A percentile compares a stretch with the other conserved stretches of the same genome.
Conservation (phyloP, 2,329 filamentous ascomycete species). For the Aspergillus fumigatiaffinis region DNA sequence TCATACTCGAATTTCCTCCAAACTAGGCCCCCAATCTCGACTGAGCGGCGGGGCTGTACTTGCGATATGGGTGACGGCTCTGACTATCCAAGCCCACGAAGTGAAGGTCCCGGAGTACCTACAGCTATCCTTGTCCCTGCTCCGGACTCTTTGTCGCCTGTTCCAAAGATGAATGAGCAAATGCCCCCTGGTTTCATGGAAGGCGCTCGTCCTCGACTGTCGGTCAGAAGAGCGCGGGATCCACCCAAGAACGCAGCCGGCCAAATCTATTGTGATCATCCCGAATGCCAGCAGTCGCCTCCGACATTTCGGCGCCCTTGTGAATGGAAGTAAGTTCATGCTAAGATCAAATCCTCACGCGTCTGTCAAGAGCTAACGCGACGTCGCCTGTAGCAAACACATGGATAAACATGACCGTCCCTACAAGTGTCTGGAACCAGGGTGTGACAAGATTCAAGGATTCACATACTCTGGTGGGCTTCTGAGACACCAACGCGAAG, state of each 20-base stretch:
- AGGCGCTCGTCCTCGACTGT: conserved; percentile 37
- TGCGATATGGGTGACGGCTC: conserved; percentile 40
- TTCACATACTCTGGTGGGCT: conserved; percentile 95
- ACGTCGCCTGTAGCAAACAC: conserved; percentile 65
- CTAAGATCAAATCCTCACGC: conserved; percentile 17
- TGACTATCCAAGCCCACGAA: conserved; percentile 43
- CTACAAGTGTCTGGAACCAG: conserved; percentile 77
- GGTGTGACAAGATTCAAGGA: conserved; percentile 85
- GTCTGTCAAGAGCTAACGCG: conserved; percentile 17
- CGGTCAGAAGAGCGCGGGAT: conserved; percentile 44
- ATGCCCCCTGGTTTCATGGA: conserved; percentile 29
- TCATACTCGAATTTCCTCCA: conserved; percentile 9
- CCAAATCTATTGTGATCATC: conserved; percentile 71
- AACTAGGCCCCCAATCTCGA: conserved; percentile 19
- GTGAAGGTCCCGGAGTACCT: conserved; percentile 37
- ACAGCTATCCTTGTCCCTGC: conserved; percentile 33
- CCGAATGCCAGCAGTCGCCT: conserved; percentile 63
- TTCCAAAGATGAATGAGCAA: conserved; percentile 35
- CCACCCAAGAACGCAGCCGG: conserved; percentile 63
- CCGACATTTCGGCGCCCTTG: conserved; percentile 75
- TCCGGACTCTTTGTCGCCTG: conserved; percentile 30
- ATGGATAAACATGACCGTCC: conserved; percentile 98
- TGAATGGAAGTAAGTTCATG: conserved; percentile 78
- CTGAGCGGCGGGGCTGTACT: conserved; percentile 29
- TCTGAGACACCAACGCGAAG: conserved; percentile 84